Evolutionary conservation across 352 stramenopile species (phyloP), one percentile per base, ranked within the genome.

Genomic region (Phytophthora megakarya): DNA sequence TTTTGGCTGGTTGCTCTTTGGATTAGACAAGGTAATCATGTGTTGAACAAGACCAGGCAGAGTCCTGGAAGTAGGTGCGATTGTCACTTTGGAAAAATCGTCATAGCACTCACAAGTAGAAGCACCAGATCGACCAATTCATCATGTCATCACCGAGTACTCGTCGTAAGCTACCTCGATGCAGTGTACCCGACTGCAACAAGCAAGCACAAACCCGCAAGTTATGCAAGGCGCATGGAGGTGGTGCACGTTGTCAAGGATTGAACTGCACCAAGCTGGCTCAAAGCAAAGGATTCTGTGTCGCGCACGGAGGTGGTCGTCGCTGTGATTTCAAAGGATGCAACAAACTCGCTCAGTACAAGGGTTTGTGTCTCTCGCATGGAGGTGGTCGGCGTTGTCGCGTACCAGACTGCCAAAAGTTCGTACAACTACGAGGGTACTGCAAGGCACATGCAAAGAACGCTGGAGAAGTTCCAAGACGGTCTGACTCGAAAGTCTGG

Each of bases 171-270:
- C 1, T 26, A 16, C 4, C 32, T 15, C 35, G 72, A 22, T 92
- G 82, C 49, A 76, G 85, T 35, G 67, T 83, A 43, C 52, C 70
- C 5, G 71, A 65, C 3, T 92, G 82, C 57, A 72, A 75, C 25
- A 92, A 92, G 60, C 88, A 89, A 67, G 78, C 73, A 7, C 82
- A 91, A 61, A 89, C 76, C n/a, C 65, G 78, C 4, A 75, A 78
- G 1, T 66, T 87, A 15, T 91, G 82, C 61, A 91, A 89, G 49
- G 81, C 86, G 1, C 85, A 94, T 30, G 83, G 86, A 46, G 86
- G 86, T 32, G 86, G 84, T 48, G 84, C 69, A 13, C 76, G 80
- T 2, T 94, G 86, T 61, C 80, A 78, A 9, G 72, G 84, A 35
- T 49, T 70, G 11, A 57, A 70, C 38, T 92, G 83, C 65, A 75